These are phyloP conservation scores for Aspergillus persii DNA, from an alignment of 2,329 filamentous ascomycete species.

Conservation along the genomic window DNA sequence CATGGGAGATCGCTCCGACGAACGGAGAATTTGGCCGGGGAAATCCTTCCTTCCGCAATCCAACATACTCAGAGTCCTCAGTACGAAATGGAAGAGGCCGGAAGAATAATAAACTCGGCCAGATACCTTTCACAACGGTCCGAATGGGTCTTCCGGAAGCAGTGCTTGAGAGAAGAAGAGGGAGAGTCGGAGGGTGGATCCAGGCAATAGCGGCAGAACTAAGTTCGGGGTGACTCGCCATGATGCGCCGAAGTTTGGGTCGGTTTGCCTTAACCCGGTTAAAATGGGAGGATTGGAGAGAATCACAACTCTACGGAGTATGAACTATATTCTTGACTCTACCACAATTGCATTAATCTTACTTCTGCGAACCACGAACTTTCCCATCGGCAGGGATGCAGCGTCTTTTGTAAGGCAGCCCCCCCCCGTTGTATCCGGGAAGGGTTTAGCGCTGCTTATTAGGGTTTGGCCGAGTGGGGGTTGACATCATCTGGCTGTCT, in stretches of 20 bases:
- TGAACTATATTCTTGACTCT: too few species aligned
- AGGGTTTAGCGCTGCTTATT: background rate
- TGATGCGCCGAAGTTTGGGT: background rate
- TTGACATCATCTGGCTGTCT: background rate
- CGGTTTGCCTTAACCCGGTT: too few species aligned
- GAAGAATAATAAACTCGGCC: background rate
- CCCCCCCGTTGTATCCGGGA: background rate
- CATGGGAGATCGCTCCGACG: background rate
- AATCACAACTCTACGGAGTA: too few species aligned
- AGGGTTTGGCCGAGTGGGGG: conserved; percentile 1
- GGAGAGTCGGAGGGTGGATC: background rate
- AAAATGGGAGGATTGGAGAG: too few species aligned
- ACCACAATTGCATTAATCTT: too few species aligned
- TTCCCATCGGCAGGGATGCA: too few species aligned
- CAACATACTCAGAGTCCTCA: too few species aligned
- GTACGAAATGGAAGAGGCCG: background rate
- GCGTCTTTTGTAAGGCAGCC: too few species aligned
- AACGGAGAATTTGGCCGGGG: background rate
- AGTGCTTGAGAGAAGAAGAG: background rate
- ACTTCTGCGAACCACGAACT: too few species aligned
- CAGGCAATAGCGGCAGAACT: background rate
- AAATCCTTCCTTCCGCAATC: too few species aligned
- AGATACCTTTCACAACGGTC: background rate
- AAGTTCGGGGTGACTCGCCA: background rate
- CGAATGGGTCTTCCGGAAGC: background rate